Percentiles rank a stretch among this genome's conserved stretches.
These are phyloP conservation scores for Prunus campanulata DNA, from an alignment of 306 rosid species.

Conservation along the genomic window DNA sequence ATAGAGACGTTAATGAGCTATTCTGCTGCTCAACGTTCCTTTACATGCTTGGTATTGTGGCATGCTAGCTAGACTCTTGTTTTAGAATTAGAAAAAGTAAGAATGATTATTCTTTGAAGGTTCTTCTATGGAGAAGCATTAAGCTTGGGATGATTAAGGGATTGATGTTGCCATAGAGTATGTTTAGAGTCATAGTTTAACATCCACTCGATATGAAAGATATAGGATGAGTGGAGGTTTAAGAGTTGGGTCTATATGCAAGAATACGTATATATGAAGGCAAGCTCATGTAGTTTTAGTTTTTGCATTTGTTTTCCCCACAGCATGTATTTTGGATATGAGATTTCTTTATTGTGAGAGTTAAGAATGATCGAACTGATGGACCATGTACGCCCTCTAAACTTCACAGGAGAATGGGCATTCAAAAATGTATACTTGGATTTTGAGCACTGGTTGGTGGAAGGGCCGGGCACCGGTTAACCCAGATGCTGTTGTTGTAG, in stretches of 20 bases:
- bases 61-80: neutral
- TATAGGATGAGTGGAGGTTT: no score
- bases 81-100: neutral
- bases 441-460: slow-evolving; percentile 98
- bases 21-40: neutral
- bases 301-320: neutral
- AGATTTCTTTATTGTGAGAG: neutral
- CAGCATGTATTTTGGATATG: neutral
- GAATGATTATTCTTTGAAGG: neutral
- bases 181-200: neutral
- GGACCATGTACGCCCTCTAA: slow-evolving; percentile 3
- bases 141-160: neutral
- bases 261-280: neutral
- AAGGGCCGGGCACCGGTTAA: slow-evolving; percentile 64
- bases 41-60: neutral
- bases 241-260: neutral
- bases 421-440: slow-evolving; percentile 69
- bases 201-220: neutral
- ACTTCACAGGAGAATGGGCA: slow-evolving; percentile 79
- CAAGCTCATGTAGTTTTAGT: neutral
- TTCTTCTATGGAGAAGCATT: neutral
- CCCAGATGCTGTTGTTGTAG: slow-evolving; percentile 75
- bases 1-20: neutral
- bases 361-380: slow-evolving; percentile 6
- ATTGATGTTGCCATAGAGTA: neutral